Conservation (phyloP, 148 eudicot genomes). For the Fagopyrum esculentum region DNA sequence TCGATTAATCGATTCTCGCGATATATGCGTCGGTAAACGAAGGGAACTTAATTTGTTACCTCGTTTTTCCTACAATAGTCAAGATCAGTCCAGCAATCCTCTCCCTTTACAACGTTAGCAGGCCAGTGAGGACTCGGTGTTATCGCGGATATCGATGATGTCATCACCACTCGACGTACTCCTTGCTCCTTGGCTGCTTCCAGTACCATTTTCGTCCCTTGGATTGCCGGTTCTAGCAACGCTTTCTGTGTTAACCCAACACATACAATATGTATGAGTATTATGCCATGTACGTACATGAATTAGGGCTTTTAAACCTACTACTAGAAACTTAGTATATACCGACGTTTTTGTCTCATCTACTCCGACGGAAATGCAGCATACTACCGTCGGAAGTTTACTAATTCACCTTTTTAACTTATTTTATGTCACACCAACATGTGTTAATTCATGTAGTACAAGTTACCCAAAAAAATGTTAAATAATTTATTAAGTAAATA, state of each 20-base stretch:
- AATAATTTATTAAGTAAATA: neutral
- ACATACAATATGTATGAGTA: neutral
- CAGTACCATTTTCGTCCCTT: conserved; percentile 74
- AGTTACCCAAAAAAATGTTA: neutral
- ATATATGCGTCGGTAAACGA: too few relatives aligned
- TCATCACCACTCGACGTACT: conserved; percentile 75
- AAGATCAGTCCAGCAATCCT: conserved; percentile 83
- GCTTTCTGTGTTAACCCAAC: conserved; percentile 25
- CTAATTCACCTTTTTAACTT: too few relatives aligned
- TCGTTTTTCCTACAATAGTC: conserved; percentile 61
- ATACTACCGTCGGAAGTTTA: too few relatives aligned
- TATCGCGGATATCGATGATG: conserved; percentile 73
- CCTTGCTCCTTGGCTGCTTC: conserved; percentile 72
- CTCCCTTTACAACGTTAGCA: conserved; percentile 46
- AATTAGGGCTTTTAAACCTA: too few relatives aligned
- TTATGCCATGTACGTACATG: too few relatives aligned
- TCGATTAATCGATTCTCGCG: too few relatives aligned
- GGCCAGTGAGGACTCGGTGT: conserved; percentile 76
- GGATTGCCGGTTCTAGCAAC: conserved; percentile 67
- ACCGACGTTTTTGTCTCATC: too few relatives aligned
- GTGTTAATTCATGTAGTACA: too few relatives aligned
- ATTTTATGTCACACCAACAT: too few relatives aligned
- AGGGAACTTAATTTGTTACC: conserved; percentile 19
- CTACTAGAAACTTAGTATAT: too few relatives aligned
- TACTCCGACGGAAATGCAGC: too few relatives aligned